These are phyloP conservation scores for Penicillium fuscoglaucum DNA, from an alignment of 2,329 filamentous ascomycete species.

Conservation along the genomic window DNA sequence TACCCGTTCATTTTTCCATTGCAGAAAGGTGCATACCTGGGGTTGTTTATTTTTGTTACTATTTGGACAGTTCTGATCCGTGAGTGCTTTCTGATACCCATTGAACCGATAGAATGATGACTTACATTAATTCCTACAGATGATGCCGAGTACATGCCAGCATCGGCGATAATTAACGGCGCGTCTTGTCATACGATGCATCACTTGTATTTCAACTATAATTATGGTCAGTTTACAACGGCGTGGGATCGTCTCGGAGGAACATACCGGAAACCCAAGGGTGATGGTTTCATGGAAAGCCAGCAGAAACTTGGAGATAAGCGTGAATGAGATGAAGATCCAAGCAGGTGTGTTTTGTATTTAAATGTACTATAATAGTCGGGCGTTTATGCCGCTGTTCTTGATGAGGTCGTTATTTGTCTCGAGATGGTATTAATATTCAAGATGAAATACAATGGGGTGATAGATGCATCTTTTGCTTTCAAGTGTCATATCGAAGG, in stretches of 20 bases:
- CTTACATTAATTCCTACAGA: conserved; percentile 42
- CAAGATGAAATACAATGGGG: neutral
- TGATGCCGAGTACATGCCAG: conserved; percentile 88
- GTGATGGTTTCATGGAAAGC: conserved; percentile 18
- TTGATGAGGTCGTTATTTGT: neutral
- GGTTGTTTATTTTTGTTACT: conserved; percentile 86
- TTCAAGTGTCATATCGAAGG: neutral
- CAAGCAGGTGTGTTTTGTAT: neutral
- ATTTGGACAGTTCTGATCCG: conserved; percentile 92
- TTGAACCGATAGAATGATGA: neutral
- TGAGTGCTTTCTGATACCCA: conserved; percentile 16
- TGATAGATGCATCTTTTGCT: neutral
- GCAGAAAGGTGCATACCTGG: conserved; percentile 83
- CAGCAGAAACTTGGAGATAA: conserved; percentile 9
- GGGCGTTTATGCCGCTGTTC: neutral
- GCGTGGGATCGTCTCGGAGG: conserved; percentile 85
- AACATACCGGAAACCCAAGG: conserved; percentile 48
- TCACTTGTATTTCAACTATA: conserved; percentile 84
- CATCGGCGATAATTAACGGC: conserved; percentile 85
- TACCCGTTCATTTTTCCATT: conserved; percentile 90
- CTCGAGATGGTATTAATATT: neutral
- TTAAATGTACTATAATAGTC: neutral
- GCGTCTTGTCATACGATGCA: conserved; percentile 86
- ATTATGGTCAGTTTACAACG: conserved; percentile 93
- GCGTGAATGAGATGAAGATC: neutral